These are phyloP conservation scores for Scedosporium apiospermum DNA, from an alignment of 2,329 filamentous ascomycete genomes.

Conservation along the genomic window DNA sequence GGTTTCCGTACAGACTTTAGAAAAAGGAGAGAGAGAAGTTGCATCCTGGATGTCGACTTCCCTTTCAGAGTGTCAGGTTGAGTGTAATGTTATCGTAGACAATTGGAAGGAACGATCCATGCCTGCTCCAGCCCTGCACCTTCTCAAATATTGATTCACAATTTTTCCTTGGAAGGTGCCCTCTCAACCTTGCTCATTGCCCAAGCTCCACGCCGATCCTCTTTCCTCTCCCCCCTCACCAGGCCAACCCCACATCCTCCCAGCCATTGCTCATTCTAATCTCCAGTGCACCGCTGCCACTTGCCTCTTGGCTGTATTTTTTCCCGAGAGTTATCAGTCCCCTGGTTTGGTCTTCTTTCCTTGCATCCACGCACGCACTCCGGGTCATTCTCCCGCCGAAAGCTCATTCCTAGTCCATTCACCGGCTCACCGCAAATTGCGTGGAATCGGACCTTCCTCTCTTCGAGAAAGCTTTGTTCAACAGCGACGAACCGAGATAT, in stretches of 20 bases:
- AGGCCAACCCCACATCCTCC: background rate
- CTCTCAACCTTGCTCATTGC: background rate
- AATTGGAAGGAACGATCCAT: background rate
- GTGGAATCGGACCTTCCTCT: background rate
- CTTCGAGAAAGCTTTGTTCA: background rate
- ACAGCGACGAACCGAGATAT: background rate
- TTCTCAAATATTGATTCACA: background rate
- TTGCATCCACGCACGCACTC: background rate
- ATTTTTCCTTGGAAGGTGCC: background rate
- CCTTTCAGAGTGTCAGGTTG: background rate
- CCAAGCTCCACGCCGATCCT: background rate
- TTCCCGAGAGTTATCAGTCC: background rate
- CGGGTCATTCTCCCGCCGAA: background rate
- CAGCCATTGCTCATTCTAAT: background rate
- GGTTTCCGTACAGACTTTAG: background rate
- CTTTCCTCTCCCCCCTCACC: background rate
- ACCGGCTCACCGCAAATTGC: background rate
- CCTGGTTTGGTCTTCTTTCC: background rate
- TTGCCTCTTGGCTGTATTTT: background rate
- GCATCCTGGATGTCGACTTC: background rate
- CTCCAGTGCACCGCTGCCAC: background rate
- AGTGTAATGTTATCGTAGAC: no score
- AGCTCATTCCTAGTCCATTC: background rate
- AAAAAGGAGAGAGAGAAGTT: background rate
- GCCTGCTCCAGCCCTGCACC: background rate